Percentiles rank a stretch among this genome's conserved stretches.
These are phyloP conservation scores for Paramecium octaurelia DNA, from an alignment of 73 alveolate genomes.

Conservation along the genomic window DNA sequence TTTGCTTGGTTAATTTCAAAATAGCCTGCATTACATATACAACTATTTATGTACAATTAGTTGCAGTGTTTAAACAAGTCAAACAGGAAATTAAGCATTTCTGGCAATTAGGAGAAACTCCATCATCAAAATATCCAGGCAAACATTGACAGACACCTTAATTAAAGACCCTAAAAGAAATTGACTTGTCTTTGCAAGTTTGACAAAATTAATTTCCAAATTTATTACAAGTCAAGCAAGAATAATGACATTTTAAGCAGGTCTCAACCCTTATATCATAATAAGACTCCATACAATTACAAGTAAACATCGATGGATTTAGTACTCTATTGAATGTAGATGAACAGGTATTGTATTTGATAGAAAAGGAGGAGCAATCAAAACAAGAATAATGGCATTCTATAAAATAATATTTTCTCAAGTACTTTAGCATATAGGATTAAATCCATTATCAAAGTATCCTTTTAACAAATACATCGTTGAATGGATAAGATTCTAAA, in stretches of 20 bases:
- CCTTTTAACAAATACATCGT: background rate
- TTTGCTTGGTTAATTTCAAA: background rate
- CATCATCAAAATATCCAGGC: background rate
- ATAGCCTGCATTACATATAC: background rate
- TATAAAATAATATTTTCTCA: background rate
- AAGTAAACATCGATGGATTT: background rate
- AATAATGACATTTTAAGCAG: background rate
- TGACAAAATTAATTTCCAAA: background rate
- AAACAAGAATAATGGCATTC: background rate
- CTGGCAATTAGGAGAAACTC: background rate
- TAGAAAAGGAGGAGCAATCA: background rate
- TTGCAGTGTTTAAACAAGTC: background rate
- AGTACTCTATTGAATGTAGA: background rate
- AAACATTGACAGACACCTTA: background rate
- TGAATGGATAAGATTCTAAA: background rate
- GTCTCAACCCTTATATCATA: background rate
- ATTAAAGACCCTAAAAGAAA: background rate
- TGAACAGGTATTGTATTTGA: background rate
- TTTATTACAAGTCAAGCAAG: background rate
- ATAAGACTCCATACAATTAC: background rate
- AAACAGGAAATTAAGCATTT: background rate
- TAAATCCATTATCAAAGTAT: background rate
- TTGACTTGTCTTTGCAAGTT: background rate
- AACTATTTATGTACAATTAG: background rate
- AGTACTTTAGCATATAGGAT: background rate